A percentile compares a stretch with the other conserved stretches of the same genome.
Conservation (phyloP, 768 basidiomycete species). For the Gyrodon lividus region DNA sequence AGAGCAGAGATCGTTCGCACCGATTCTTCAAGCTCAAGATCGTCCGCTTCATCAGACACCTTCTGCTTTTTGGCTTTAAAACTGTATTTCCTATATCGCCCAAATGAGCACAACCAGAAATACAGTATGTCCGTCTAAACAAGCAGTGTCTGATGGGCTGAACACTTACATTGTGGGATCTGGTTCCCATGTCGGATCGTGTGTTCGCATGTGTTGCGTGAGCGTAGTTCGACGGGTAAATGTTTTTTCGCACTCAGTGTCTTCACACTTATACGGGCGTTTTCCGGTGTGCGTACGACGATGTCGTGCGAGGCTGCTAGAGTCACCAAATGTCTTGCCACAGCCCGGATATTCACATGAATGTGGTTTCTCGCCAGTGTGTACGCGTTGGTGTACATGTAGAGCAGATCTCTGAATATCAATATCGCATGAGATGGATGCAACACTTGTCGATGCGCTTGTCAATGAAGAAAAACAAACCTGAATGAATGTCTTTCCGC, state of each 20-base stretch:
- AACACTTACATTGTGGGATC: constrained; percentile 74
- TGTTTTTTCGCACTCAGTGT: constrained; percentile 79
- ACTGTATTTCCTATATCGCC: constrained; percentile 59
- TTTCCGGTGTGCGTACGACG: constrained; percentile 87
- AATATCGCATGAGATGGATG: constrained; percentile 12
- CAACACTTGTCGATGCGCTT: background rate
- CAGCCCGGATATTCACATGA: constrained; percentile 88
- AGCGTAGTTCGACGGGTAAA: constrained; percentile 85
- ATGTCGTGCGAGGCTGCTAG: constrained; percentile 88
- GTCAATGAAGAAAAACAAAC: constrained; percentile 37
- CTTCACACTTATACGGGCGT: constrained; percentile 84
- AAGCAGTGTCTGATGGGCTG: constrained; percentile 1
- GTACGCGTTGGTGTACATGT: constrained; percentile 84
- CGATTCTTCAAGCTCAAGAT: constrained; percentile 66
- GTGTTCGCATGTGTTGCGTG: constrained; percentile 84
- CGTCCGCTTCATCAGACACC: constrained; percentile 49
- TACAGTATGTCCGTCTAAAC: constrained; percentile 5
- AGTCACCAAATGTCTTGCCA: constrained; percentile 86
- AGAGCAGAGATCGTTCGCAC: constrained; percentile 74
- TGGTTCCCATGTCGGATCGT: constrained; percentile 82
- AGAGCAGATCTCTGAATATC: constrained; percentile 74
- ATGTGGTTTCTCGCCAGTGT: constrained; percentile 93
- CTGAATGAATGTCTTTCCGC: constrained; percentile 92
- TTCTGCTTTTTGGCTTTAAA: constrained; percentile 72
- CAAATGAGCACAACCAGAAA: constrained; percentile 15